These are phyloP conservation scores for Aspergillus jensenii DNA, from an alignment of 2,329 filamentous ascomycete species.

Conservation along the genomic window DNA sequence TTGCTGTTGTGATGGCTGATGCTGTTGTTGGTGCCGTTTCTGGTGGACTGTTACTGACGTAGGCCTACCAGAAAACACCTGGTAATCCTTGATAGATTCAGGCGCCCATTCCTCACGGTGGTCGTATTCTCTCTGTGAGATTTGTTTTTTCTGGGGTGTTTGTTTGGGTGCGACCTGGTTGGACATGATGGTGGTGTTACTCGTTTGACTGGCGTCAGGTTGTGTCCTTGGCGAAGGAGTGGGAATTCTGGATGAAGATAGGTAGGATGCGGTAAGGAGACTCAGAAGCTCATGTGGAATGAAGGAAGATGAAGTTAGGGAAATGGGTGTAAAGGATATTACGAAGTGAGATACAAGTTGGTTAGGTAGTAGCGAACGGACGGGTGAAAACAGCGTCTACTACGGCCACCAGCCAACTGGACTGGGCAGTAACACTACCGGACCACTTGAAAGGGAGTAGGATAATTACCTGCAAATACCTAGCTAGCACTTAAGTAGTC, in stretches of 20 bases:
- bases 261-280: not conserved
- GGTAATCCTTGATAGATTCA: constrained; percentile 9
- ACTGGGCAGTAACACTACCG: not conserved
- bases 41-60: not conserved
- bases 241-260: not conserved
- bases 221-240: not conserved
- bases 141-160: constrained; percentile 11
- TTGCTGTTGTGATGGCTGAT: not conserved
- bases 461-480: no score
- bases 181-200: constrained; percentile 4
- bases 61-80: not conserved
- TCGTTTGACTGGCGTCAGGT: not conserved
- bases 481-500: no score
- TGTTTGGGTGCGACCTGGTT: constrained; percentile 2
- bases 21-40: not conserved
- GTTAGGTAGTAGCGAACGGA: not conserved
- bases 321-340: not conserved
- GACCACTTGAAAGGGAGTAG: no score
- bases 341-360: not conserved
- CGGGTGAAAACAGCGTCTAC: not conserved
- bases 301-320: not conserved
- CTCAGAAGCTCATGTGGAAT: not conserved
- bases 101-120: constrained; percentile 18
- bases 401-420: not conserved
- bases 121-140: constrained; percentile 12